A percentile compares a stretch with the other conserved stretches of the same genome.
Evolutionary conservation across 2,329 filamentous ascomycete species (phyloP).

Genomic region (Hypoxylon sp.): DNA sequence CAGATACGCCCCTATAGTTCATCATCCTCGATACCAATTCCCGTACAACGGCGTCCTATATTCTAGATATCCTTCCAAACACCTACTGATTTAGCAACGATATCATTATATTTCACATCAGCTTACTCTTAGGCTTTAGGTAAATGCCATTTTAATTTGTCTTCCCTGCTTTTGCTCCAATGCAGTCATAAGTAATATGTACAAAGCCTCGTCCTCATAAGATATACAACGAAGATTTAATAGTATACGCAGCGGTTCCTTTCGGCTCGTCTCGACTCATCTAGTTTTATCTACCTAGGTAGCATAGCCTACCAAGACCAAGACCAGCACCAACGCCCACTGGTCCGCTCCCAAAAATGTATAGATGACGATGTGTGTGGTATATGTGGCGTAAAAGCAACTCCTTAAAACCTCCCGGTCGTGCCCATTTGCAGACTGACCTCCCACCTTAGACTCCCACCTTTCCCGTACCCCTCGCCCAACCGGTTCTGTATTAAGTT

Average conservation of each 20-base stretch:
- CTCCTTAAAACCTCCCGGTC: constrained; percentile 29
- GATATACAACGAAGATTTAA: constrained; percentile 32
- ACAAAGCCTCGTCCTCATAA: constrained; percentile 22
- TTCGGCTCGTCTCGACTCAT: constrained; percentile 2
- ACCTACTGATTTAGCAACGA: neutral
- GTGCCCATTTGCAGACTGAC: constrained; percentile 84
- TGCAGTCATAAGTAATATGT: constrained; percentile 26
- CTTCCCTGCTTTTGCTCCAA: neutral
- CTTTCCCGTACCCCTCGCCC: constrained; percentile 88
- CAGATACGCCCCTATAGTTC: neutral
- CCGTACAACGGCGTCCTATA: neutral
- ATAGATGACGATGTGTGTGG: constrained; percentile 1
- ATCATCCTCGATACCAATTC: neutral
- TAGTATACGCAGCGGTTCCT: constrained; percentile 10
- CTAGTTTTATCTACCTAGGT: constrained; percentile 15
- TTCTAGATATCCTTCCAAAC: neutral
- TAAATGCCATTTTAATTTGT: constrained; percentile 21
- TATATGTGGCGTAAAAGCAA: neutral
- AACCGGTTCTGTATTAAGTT: constrained; percentile 87
- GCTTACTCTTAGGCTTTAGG: neutral
- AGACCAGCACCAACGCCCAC: constrained; percentile 8
- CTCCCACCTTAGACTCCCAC: constrained; percentile 88
- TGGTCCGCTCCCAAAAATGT: neutral
- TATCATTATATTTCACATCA: neutral
- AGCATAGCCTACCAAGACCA: constrained; percentile 16